Conservation (phyloP, 768 basidiomycete genomes). For the Suillus alpinus region DNA sequence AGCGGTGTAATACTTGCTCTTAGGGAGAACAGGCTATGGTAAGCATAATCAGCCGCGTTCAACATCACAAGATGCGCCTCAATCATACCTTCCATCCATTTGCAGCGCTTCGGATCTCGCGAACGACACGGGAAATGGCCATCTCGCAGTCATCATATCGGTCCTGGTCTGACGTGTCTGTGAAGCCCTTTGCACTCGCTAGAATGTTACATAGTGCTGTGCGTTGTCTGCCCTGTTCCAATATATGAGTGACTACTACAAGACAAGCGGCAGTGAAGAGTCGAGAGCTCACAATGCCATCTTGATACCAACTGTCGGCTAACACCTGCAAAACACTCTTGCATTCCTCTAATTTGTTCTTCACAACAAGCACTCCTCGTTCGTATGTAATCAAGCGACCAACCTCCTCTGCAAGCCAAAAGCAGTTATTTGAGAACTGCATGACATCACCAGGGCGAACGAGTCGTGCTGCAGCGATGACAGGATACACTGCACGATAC, state of each 20-base stretch:
- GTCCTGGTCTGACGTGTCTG: constrained; percentile 65
- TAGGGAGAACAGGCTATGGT: constrained; percentile 61
- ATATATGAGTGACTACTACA: not conserved
- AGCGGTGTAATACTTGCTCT: constrained; percentile 67
- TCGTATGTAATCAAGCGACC: constrained; percentile 21
- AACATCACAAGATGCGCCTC: not conserved
- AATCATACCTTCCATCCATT: constrained; percentile 71
- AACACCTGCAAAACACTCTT: constrained; percentile 49
- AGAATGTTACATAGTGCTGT: constrained; percentile 38
- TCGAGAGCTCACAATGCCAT: constrained; percentile 55
- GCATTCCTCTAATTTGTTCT: constrained; percentile 52
- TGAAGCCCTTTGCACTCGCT: constrained; percentile 62
- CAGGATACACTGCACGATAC: constrained; percentile 75
- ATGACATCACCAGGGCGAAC: constrained; percentile 55
- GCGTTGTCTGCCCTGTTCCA: constrained; percentile 23
- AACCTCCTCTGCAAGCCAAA: constrained; percentile 59
- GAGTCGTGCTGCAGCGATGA: constrained; percentile 49
- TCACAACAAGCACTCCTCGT: constrained; percentile 30
- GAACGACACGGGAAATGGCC: constrained; percentile 59
- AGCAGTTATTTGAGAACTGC: constrained; percentile 80
- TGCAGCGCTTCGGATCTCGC: constrained; percentile 59
- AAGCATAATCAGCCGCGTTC: constrained; percentile 1
- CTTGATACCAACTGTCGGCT: constrained; percentile 69
- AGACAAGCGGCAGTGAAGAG: not conserved
- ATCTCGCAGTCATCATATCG: constrained; percentile 76